Conservation (phyloP, 176 grass and related monocot genomes). For the Secale cereale region DNA sequence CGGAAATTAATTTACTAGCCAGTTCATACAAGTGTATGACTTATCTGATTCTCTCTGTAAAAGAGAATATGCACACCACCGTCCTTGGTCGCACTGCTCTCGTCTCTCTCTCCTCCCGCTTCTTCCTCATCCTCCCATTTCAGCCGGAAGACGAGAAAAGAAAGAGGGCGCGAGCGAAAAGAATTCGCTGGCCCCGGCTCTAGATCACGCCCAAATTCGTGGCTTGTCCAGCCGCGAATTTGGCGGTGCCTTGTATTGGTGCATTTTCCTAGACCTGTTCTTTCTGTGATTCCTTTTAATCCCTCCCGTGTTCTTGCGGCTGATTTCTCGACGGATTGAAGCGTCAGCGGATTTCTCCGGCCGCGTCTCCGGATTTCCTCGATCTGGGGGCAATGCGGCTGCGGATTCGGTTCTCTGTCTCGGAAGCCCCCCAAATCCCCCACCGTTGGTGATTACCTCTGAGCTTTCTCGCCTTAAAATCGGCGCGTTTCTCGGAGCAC, state of each 20-base stretch:
- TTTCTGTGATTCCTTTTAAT: neutral
- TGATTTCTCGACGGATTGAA: neutral
- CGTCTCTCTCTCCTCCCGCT: neutral
- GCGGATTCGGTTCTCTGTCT: neutral
- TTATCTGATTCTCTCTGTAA: no score
- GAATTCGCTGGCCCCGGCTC: neutral
- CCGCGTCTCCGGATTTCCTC: neutral
- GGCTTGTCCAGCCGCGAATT: conserved; percentile 9
- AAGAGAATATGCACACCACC: no score
- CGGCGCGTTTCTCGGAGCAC: neutral
- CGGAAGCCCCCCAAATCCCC: neutral
- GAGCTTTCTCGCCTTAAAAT: neutral
- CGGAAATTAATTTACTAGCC: no score
- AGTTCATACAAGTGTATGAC: no score
- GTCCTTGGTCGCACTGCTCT: neutral
- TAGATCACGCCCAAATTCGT: conserved; percentile 21
- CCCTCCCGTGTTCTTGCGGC: neutral
- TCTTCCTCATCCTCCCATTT: neutral
- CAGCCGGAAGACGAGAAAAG: neutral
- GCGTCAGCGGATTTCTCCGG: neutral
- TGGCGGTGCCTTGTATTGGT: conserved; percentile 1
- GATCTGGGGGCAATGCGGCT: neutral
- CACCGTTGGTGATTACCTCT: neutral
- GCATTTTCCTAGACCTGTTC: neutral
- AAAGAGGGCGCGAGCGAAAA: neutral